Evolutionary conservation across 495 filamentous ascomycete genomes (phyloP).

Genomic region (Saxophila tyrrhenica): DNA sequence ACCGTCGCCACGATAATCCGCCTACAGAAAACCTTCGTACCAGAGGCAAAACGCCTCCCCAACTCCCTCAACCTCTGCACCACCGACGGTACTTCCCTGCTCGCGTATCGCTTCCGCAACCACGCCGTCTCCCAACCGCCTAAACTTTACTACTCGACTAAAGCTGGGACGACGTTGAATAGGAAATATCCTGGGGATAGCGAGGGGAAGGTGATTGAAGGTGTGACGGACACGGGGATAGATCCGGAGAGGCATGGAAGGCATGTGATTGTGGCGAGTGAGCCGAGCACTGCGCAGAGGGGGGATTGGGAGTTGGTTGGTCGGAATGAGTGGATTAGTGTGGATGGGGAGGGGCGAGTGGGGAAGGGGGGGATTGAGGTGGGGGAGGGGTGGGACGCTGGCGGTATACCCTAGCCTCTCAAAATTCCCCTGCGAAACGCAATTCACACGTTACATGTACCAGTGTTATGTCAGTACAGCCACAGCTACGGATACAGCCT

Average conservation of each 20-base stretch:
- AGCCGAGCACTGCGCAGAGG: conserved; percentile 38
- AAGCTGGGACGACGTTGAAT: conserved; percentile 38
- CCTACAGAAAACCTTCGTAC: conserved; percentile 31
- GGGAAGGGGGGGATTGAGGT: not conserved
- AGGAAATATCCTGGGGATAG: conserved; percentile 36
- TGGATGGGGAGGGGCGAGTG: not conserved
- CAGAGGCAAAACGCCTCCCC: conserved; percentile 23
- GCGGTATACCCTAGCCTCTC: not conserved
- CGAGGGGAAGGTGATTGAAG: conserved; percentile 27
- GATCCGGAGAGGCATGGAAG: conserved; percentile 31
- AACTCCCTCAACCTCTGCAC: conserved; percentile 35
- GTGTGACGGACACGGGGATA: conserved; percentile 21
- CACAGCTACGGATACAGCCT: no score
- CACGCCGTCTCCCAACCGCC: conserved; percentile 38
- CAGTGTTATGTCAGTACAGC: no score
- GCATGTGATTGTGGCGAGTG: conserved; percentile 41
- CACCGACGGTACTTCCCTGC: conserved; percentile 34
- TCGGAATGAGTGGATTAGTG: conserved; percentile 26
- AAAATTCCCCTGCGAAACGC: no score
- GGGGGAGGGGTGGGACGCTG: not conserved
- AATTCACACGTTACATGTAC: no score
- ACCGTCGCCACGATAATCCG: conserved; percentile 32
- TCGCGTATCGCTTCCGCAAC: conserved; percentile 38
- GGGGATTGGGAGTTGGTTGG: conserved; percentile 38
- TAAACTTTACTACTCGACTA: conserved; percentile 37